Base-by-base conservation (phyloP, 768 basidiomycete genomes). In the Imleria badia region DNA sequence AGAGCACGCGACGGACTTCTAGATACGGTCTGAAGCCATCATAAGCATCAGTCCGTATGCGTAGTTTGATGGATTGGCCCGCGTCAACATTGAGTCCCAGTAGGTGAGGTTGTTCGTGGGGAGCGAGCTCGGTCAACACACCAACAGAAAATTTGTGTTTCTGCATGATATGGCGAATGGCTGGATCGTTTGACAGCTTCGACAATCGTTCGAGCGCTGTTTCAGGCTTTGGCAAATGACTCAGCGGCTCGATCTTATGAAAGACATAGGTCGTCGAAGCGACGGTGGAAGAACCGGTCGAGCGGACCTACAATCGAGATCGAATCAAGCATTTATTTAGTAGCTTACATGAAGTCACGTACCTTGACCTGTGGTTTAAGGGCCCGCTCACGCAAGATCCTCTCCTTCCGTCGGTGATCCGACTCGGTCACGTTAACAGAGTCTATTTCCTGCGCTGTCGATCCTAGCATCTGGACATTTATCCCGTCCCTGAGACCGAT, bases 121-220 rank as follows among this genome's bases (percentile, higher is more conserved):
- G 89, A 15, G 87, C 88, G 17, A 91, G 81, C 69, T 91, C 89
- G 2, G 88, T 90, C 41, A 91, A 73, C 3, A 86, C 56, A 0
- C 84, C 84, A 6, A 91, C 87, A 1, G 82, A 76, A 59, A 89
- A 84, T 54, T 81, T 67, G 68, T 91, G 87, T 56, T 75, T 76
- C 58, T 78, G 79, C 89, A 91, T 90, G 52, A 91, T 66, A 65
- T 87, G 82, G 20, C 69, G 73, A 44, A 90, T 86, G 0, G 86
- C 87, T 6, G 84, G 82, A 61, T 92, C 89, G n/a, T 80, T 74
- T 10, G 89, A 75, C 3, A 91, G 75, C 46, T 78, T 81, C 12
- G 72, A 74, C 1, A 91, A 76, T 3, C 88, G 64, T 8, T 75
- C 73, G 13, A 75, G 71, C 0, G 88, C 88, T 9, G 78, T 72